phyloP scores from a whole-genome alignment of 2,329 filamentous ascomycete species.

The Xylariaceae sp. region DNA sequence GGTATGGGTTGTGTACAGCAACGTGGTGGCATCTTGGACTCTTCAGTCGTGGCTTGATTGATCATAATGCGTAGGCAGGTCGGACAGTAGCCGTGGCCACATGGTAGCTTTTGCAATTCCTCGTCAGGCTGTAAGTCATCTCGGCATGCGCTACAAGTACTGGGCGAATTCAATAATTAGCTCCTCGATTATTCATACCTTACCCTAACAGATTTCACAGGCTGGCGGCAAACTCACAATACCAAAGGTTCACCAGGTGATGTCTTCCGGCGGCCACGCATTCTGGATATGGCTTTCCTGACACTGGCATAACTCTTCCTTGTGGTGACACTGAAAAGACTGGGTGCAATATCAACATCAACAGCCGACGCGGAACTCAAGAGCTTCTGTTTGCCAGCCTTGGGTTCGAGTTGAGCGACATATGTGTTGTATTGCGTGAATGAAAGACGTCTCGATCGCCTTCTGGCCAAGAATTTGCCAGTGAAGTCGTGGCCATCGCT shows the following conservation, averaged over 20 bases:
- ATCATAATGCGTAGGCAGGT: constrained; percentile 52
- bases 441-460: constrained; percentile 37
- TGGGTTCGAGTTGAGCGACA: constrained; percentile 41
- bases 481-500: constrained; percentile 27
- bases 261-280: constrained; percentile 40
- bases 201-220: neutral
- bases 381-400: constrained; percentile 41
- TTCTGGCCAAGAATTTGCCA: constrained; percentile 25
- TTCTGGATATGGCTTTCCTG: constrained; percentile 41
- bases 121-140: constrained; percentile 45
- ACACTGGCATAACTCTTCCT: constrained; percentile 44
- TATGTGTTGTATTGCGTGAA: constrained; percentile 53
- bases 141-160: constrained; percentile 55
- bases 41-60: constrained; percentile 50
- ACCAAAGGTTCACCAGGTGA: constrained; percentile 28
- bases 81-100: constrained; percentile 56
- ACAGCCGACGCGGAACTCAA: constrained; percentile 29
- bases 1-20: constrained; percentile 57
- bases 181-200: constrained; percentile 2
- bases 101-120: constrained; percentile 48
- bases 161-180: constrained; percentile 25
- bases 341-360: constrained; percentile 32
- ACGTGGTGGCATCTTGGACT: constrained; percentile 59
- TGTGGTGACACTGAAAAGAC: constrained; percentile 43
- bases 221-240: constrained; percentile 22